Conservation (phyloP, 257 asterid species). For the Plectranthus barbatus region DNA sequence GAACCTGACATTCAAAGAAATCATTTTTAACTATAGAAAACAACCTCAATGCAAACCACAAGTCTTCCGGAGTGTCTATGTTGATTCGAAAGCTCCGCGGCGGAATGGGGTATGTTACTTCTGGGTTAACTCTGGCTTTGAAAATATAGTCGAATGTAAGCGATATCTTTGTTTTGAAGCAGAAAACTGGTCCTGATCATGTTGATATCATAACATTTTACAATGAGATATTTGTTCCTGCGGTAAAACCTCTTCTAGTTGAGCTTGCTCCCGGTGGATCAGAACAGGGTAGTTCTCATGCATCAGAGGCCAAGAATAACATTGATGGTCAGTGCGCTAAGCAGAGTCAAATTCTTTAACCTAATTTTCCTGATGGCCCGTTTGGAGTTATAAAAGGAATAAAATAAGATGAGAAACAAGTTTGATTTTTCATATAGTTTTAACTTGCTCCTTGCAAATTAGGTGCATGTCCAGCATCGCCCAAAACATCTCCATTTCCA, state of each 20-base stretch:
- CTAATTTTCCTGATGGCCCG: neutral
- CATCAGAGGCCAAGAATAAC: conserved; percentile 38
- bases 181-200: conserved; percentile 81
- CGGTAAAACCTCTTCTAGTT: conserved; percentile 83
- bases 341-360: neutral
- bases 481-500: conserved; percentile 76
- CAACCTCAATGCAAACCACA: conserved; percentile 67
- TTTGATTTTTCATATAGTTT: conserved; percentile 3
- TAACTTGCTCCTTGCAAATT: conserved; percentile 12
- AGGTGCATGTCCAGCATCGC: conserved; percentile 80
- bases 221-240: conserved; percentile 79
- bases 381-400: neutral
- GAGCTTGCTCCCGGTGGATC: conserved; percentile 77
- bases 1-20: conserved; percentile 57
- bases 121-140: conserved; percentile 7
- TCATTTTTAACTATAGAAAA: conserved; percentile 55
- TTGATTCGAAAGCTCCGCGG: conserved; percentile 38
- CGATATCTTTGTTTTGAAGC: conserved; percentile 24
- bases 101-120: conserved; percentile 46
- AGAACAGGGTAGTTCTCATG: conserved; percentile 36
- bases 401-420: neutral
- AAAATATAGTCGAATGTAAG: conserved; percentile 7
- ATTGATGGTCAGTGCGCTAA: conserved; percentile 42
- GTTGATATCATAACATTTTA: conserved; percentile 90
- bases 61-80: conserved; percentile 56